Conservation (phyloP, 2,329 filamentous ascomycete species). For the Podosphaera leucotricha region DNA sequence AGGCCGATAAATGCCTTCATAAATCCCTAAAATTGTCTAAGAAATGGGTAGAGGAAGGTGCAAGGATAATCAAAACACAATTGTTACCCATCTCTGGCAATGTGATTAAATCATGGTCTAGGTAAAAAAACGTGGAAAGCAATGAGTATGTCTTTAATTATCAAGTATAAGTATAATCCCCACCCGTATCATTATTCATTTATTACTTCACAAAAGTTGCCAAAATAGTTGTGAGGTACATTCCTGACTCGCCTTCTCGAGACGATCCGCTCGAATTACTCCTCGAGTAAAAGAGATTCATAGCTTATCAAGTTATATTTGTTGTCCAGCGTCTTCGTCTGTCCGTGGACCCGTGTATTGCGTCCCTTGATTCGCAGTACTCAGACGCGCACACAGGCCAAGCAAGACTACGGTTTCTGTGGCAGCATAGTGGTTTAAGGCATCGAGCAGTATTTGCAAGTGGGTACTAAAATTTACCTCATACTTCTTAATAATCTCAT, state of each 20-base stretch:
- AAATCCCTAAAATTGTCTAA: too few species aligned
- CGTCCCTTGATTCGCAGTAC: conserved; percentile 57
- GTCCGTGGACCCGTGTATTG: conserved; percentile 34
- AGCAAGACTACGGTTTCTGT: conserved; percentile 90
- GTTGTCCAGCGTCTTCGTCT: conserved; percentile 26
- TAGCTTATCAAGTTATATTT: conserved; percentile 2
- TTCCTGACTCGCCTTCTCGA: not conserved
- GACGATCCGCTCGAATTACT: not conserved
- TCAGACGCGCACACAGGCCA: conserved; percentile 63
- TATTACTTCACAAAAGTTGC: too few species aligned
- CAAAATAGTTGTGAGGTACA: too few species aligned
- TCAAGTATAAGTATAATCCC: too few species aligned
- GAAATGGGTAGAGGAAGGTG: too few species aligned
- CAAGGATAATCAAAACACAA: too few species aligned
- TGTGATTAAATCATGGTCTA: too few species aligned
- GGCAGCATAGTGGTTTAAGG: conserved; percentile 87
- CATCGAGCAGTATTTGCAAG: conserved; percentile 80
- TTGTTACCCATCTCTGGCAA: too few species aligned
- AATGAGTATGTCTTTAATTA: too few species aligned
- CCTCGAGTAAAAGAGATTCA: not conserved
- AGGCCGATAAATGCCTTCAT: too few species aligned
- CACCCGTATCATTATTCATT: too few species aligned
- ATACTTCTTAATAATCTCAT: conserved; percentile 74
- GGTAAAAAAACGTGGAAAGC: too few species aligned
- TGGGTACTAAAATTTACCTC: conserved; percentile 84